These are phyloP conservation scores for Didymosphaeria variabile DNA, from an alignment of 2,329 filamentous ascomycete genomes.

Conservation along the genomic window DNA sequence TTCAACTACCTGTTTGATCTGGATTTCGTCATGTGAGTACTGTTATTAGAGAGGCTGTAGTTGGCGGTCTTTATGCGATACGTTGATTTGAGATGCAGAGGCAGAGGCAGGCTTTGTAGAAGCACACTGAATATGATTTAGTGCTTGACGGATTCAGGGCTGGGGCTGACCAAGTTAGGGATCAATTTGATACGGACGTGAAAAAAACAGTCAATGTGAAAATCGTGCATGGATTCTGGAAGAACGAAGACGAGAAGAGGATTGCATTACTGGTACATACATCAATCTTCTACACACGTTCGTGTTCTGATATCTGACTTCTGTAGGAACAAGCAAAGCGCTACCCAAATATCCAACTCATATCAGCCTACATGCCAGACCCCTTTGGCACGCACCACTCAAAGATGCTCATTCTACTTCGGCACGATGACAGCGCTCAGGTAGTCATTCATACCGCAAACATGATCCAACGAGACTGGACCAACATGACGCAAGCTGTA, in stretches of 20 bases:
- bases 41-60: neutral
- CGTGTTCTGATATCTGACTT: conserved; percentile 5
- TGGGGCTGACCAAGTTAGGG: conserved; percentile 32
- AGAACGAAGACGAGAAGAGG: conserved; percentile 69
- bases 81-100: too few species aligned
- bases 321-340: conserved; percentile 67
- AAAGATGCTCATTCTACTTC: conserved; percentile 85
- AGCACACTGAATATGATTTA: neutral
- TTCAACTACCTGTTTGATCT: conserved; percentile 75
- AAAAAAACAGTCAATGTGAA: conserved; percentile 63
- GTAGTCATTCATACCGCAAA: conserved; percentile 90
- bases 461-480: conserved; percentile 89
- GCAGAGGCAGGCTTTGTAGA: too few species aligned
- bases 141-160: too few species aligned
- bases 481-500: conserved; percentile 83
- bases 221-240: conserved; percentile 72
- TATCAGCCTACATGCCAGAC: conserved; percentile 81
- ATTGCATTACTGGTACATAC: conserved; percentile 64
- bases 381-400: conserved; percentile 86
- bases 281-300: neutral
- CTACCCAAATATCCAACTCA: conserved; percentile 74
- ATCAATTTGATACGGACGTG: conserved; percentile 66
- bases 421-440: conserved; percentile 79
- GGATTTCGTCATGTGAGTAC: conserved; percentile 65
- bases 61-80: neutral